Percentiles rank a stretch among this genome's conserved stretches.
These are phyloP conservation scores for Pseudocercospora pini-densiflorae DNA, from an alignment of 2,329 filamentous ascomycete genomes.

Conservation along the genomic window DNA sequence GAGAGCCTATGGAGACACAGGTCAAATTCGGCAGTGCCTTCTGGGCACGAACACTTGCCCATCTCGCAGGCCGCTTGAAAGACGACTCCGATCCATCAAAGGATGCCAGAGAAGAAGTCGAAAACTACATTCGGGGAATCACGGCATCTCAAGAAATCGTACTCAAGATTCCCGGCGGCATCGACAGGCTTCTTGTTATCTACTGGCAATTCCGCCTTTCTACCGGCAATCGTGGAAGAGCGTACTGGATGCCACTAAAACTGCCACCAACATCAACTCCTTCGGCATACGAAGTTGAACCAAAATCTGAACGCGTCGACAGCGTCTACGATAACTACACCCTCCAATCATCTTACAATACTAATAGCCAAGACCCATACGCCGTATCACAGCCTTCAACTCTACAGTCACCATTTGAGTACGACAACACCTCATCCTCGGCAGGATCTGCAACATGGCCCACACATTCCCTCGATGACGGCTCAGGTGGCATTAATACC, in stretches of 20 bases:
- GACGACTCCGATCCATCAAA: slow-evolving; percentile 20
- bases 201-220: slow-evolving; percentile 38
- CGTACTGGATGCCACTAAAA: slow-evolving; percentile 36
- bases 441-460: slow-evolving; percentile 34
- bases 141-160: slow-evolving; percentile 51
- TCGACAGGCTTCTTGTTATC: slow-evolving; percentile 37
- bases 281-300: slow-evolving; percentile 8
- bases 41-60: slow-evolving; percentile 47
- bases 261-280: slow-evolving; percentile 23
- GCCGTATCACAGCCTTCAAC: slow-evolving; percentile 20
- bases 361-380: slow-evolving; percentile 18
- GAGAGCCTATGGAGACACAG: slow-evolving; percentile 33
- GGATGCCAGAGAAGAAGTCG: slow-evolving; percentile 33
- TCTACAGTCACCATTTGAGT: slow-evolving; percentile 40
- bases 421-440: slow-evolving; percentile 31
- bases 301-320: slow-evolving; percentile 29
- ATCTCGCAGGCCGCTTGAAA: slow-evolving; percentile 32
- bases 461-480: slow-evolving; percentile 21
- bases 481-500: slow-evolving; percentile 15
- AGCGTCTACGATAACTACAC: slow-evolving; percentile 30
- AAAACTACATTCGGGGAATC: slow-evolving; percentile 41
- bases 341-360: slow-evolving; percentile 2
- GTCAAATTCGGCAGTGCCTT: slow-evolving; percentile 50
- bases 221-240: slow-evolving; percentile 25
- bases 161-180: slow-evolving; percentile 35